Percentiles rank a stretch among this genome's conserved stretches.
These are phyloP conservation scores for Alternaria infectoria DNA, from an alignment of 2,329 filamentous ascomycete genomes.

Conservation along the genomic window DNA sequence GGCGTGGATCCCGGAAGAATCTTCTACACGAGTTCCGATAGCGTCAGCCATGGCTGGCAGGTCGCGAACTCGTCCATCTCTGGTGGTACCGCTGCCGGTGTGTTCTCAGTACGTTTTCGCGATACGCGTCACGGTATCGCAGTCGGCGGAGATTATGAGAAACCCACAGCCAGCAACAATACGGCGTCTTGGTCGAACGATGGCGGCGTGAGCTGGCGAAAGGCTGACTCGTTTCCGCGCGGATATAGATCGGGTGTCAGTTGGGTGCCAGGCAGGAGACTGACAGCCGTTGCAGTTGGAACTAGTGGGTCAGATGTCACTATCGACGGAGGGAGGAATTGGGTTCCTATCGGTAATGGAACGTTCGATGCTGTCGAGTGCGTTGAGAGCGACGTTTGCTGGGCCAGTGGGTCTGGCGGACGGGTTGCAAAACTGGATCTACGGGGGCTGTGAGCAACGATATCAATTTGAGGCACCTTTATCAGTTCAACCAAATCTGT, in stretches of 20 bases:
- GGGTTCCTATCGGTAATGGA: constrained; percentile 31
- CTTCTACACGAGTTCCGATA: constrained; percentile 16
- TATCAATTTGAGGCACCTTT: neutral
- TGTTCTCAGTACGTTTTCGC: constrained; percentile 37
- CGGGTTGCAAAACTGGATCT: constrained; percentile 24
- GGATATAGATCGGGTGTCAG: constrained; percentile 36
- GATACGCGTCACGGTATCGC: constrained; percentile 32
- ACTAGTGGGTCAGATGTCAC: constrained; percentile 38
- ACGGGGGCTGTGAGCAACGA: neutral
- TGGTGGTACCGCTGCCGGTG: constrained; percentile 36
- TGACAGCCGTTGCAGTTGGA: constrained; percentile 32
- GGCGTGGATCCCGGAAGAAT: constrained; percentile 34
- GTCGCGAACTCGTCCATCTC: constrained; percentile 27
- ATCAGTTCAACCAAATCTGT: neutral
- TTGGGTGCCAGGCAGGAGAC: constrained; percentile 27
- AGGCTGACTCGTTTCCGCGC: constrained; percentile 27
- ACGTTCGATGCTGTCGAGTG: constrained; percentile 40
- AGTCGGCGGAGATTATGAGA: constrained; percentile 35
- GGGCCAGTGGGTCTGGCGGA: constrained; percentile 35
- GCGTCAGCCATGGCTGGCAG: constrained; percentile 23
- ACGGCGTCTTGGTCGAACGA: constrained; percentile 35
- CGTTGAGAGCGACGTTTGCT: constrained; percentile 22
- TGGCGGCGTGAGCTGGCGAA: constrained; percentile 30
- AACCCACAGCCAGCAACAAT: constrained; percentile 24
- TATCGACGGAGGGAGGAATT: constrained; percentile 34